These are phyloP conservation scores for Rhodotorula sp. DNA, from an alignment of 1,284 basidiomycete species.

Conservation along the genomic window DNA sequence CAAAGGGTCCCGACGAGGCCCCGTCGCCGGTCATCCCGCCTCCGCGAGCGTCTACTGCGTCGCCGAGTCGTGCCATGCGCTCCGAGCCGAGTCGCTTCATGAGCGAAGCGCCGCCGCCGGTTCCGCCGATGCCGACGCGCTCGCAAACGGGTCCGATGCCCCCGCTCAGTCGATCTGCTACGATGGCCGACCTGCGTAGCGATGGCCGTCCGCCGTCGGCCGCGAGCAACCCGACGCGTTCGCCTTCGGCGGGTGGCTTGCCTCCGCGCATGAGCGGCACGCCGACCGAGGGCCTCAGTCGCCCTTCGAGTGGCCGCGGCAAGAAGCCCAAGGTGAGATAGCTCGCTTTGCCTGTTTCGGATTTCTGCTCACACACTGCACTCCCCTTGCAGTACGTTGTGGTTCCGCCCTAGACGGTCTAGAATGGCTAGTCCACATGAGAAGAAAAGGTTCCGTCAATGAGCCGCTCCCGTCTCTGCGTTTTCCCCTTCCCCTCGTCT, in stretches of 20 bases:
- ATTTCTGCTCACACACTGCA: neutral
- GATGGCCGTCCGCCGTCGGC: constrained; percentile 6
- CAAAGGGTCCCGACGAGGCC: constrained; percentile 53
- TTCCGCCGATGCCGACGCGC: constrained; percentile 25
- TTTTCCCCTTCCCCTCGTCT: no score
- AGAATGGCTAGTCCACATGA: no score
- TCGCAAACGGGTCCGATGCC: constrained; percentile 22
- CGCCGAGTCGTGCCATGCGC: constrained; percentile 59
- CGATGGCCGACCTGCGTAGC: constrained; percentile 29
- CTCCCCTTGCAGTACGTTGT: neutral
- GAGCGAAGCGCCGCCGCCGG: constrained; percentile 26
- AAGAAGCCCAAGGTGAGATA: constrained; percentile 3
- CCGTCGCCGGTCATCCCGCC: constrained; percentile 63
- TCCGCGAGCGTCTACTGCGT: constrained; percentile 72
- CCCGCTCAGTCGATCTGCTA: constrained; percentile 26
- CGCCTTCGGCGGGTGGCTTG: constrained; percentile 4
- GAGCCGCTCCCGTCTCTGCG: no score
- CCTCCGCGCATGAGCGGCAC: constrained; percentile 7
- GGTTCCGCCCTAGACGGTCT: neutral
- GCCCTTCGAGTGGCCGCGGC: neutral
- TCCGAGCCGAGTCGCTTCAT: constrained; percentile 49
- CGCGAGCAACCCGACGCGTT: constrained; percentile 2
- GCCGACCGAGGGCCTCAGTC: constrained; percentile 1
- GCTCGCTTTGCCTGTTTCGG: neutral
- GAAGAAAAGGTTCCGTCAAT: no score